phyloP scores from a whole-genome alignment of 768 basidiomycete species.

The Hericium erinaceus region DNA sequence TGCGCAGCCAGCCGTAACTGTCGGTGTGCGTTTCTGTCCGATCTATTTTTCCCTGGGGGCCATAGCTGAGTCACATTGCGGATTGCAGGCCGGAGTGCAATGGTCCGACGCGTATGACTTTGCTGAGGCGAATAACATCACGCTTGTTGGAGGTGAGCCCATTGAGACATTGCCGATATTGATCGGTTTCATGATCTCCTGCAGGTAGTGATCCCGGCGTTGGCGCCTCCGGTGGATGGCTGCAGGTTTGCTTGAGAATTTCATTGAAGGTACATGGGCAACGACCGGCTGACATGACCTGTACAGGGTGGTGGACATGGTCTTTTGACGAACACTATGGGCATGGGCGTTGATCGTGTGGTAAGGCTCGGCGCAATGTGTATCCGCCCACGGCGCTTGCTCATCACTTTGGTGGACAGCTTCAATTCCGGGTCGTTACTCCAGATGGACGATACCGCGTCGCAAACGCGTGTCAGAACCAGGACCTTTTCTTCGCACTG shows the following conservation, averaged over 20 bases:
- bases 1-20: constrained; percentile 21
- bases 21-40: constrained; percentile 16
- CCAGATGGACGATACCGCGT: constrained; percentile 38
- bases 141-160: constrained; percentile 8
- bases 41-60: neutral
- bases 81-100: constrained; percentile 22
- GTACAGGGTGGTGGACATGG: constrained; percentile 24
- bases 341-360: constrained; percentile 23
- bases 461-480: constrained; percentile 37
- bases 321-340: constrained; percentile 20
- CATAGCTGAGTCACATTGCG: too few relatives aligned
- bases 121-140: constrained; percentile 27
- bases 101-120: constrained; percentile 25
- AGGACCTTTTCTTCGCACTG: constrained; percentile 42
- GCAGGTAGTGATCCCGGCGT: constrained; percentile 25
- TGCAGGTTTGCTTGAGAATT: constrained; percentile 15
- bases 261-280: too few relatives aligned
- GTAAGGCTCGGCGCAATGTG: constrained; percentile 8
- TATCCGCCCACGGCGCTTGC: too few relatives aligned
- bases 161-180: too few relatives aligned
- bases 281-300: neutral
- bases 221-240: constrained; percentile 29
- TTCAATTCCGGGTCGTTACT: constrained; percentile 45
- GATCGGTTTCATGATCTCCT: neutral
- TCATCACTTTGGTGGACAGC: constrained; percentile 7